A percentile compares a stretch with the other conserved stretches of the same genome.
Conservation (phyloP, 129 eudicot genomes). For the Saposhnikovia divaricata region DNA sequence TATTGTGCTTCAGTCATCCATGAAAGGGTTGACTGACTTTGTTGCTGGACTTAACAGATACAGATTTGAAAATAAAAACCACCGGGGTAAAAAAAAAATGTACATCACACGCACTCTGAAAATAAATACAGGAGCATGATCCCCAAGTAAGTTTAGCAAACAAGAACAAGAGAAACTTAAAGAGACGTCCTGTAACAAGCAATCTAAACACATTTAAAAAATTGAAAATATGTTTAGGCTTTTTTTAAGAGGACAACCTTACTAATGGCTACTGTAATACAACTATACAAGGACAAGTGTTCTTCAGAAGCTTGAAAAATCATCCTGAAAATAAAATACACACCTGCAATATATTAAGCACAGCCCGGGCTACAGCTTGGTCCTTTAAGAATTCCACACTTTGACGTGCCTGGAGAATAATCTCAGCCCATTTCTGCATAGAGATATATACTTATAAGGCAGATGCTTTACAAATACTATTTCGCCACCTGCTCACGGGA, state of each 20-base stretch:
- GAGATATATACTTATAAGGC: slow-evolving; percentile 14
- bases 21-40: not conserved
- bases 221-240: not conserved
- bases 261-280: not conserved
- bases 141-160: not conserved
- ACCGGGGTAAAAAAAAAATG: not conserved
- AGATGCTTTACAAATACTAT: not conserved
- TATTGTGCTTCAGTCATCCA: not conserved
- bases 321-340: not conserved
- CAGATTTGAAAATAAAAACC: not conserved
- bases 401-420: slow-evolving; percentile 91
- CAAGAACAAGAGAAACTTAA: not conserved
- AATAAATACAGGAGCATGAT: not conserved
- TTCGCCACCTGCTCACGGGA: not conserved
- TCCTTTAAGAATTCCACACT: slow-evolving; percentile 84
- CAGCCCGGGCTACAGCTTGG: slow-evolving; percentile 72
- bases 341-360: slow-evolving; percentile 96
- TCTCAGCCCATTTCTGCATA: slow-evolving; percentile 93
- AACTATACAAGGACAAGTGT: not conserved
- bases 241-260: not conserved
- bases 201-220: not conserved
- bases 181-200: not conserved
- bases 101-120: not conserved
- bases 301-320: not conserved
- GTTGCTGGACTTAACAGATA: not conserved